Evolutionary conservation across 2,329 filamentous ascomycete species (phyloP).

Genomic region (Penicillium occitanis): DNA sequence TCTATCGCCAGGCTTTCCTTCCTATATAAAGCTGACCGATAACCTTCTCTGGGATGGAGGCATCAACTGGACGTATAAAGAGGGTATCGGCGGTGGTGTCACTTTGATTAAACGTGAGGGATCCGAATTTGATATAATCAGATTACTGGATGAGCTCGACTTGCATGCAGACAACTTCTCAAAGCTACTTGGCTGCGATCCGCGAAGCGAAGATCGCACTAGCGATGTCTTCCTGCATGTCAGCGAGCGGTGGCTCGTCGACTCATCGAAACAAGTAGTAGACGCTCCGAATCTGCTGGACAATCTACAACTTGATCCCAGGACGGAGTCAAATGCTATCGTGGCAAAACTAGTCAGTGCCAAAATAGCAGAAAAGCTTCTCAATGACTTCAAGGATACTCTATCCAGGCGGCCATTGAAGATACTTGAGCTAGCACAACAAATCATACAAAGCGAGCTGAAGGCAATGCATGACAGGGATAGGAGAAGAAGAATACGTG

Average conservation of each 20-base stretch:
- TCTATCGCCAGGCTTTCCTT: conserved; percentile 37
- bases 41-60: conserved; percentile 44
- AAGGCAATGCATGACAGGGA: conserved; percentile 21
- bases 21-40: conserved; percentile 41
- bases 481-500: conserved; percentile 8
- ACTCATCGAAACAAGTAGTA: conserved; percentile 23
- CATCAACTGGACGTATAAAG: conserved; percentile 37
- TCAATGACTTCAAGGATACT: conserved; percentile 45
- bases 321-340: conserved; percentile 30
- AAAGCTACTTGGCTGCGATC: conserved; percentile 39
- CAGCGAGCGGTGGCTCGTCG: conserved; percentile 44
- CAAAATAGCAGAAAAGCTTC: conserved; percentile 43
- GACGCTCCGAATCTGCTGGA: conserved; percentile 19
- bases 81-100: conserved; percentile 28
- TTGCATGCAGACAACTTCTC: conserved; percentile 40
- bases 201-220: conserved; percentile 41
- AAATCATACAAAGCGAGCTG: conserved; percentile 42
- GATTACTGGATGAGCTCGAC: conserved; percentile 37
- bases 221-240: conserved; percentile 45
- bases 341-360: conserved; percentile 41
- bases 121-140: conserved; percentile 31
- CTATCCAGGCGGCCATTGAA: conserved; percentile 42
- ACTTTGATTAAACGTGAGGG: conserved; percentile 30
- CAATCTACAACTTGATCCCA: conserved; percentile 22
- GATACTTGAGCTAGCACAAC: conserved; percentile 43